These are phyloP conservation scores for Podospora pseudoanserina DNA, from an alignment of 495 filamentous ascomycete species.

Conservation along the genomic window DNA sequence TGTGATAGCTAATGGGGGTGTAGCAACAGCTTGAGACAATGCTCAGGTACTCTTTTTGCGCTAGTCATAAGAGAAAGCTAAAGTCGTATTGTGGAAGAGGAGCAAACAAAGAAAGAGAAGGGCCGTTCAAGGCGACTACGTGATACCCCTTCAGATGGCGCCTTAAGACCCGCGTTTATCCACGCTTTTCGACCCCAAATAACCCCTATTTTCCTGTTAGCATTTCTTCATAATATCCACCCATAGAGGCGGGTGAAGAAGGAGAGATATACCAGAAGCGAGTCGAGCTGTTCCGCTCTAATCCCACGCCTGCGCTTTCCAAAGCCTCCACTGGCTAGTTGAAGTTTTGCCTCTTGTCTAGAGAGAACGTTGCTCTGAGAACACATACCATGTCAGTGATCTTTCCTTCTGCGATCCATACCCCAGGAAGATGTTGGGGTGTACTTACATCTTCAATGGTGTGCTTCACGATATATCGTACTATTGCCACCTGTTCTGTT, in stretches of 20 bases:
- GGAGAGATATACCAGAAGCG: background rate
- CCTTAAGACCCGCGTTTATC: too few species aligned
- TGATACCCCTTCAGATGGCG: too few species aligned
- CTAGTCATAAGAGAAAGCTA: too few species aligned
- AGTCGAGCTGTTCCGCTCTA: background rate
- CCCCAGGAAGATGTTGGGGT: background rate
- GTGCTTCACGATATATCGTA: background rate
- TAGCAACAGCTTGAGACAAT: too few species aligned
- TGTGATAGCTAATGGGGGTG: too few species aligned
- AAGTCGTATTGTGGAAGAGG: too few species aligned
- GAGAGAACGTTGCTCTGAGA: conserved; percentile 6
- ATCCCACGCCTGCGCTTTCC: background rate
- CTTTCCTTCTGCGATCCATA: background rate
- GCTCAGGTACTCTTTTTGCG: too few species aligned
- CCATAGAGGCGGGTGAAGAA: background rate
- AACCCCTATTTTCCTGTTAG: too few species aligned
- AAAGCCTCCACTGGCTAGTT: conserved; percentile 7
- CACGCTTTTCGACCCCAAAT: too few species aligned
- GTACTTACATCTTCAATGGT: background rate
- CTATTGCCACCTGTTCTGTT: background rate
- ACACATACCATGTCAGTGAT: conserved; percentile 20
- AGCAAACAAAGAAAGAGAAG: too few species aligned
- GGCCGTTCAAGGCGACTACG: too few species aligned
- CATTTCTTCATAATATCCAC: too few species aligned
- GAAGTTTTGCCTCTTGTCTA: background rate